Evolutionary conservation across 257 asterid genomes (phyloP), one percentile per base, ranked within the genome.

Genomic region (Nicotiana sylvestris): DNA sequence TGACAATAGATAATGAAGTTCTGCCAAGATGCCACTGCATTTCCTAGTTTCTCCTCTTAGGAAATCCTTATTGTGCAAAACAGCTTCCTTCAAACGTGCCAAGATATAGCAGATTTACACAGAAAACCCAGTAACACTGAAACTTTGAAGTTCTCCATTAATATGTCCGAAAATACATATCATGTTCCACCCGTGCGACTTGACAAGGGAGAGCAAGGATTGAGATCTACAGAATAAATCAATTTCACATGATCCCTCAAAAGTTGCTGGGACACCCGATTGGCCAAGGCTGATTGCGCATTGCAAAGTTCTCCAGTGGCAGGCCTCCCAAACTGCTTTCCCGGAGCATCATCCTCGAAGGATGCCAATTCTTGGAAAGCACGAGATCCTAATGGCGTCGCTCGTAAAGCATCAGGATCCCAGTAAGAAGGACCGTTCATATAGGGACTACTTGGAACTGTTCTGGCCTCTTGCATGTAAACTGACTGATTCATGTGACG

Each of bases 391-490:
- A 91, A 84, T 70, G 89, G 91, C 65, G 80, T 79, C 60, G 93
- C 92, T 69, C 97, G 87, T 46, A 91, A 92, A 57, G 90, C 88
- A 84, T 94, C 97, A 1, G 97, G 89, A 82, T 93, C 99, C 98
- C 97, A 91, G 82, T 92, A 92, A 49, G 80, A 51, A 29, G 91
- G 86, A 85, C 90, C 81, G 81, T 82, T 88, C 30, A 85, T 16
- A 51, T 76, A 76, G 29, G 80, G 80, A 76, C 80, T 76, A 51
- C 30, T 51, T 27, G 80, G 80, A 76, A 51, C 80, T 76, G 80
- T 76, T 51, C 64, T 51, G 64, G 80, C 80, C 27, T 76, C 99
- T 81, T 87, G 98, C 29, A 88, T 83, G 84, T 85, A 85, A 77
- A 86, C 80, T 16, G 91, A 83, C 78, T 91, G 99, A 80, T 86